Percentiles rank a stretch among this genome's conserved stretches.
phyloP scores from a whole-genome alignment of 768 basidiomycete genomes.

The Rhodotorula graminis region DNA sequence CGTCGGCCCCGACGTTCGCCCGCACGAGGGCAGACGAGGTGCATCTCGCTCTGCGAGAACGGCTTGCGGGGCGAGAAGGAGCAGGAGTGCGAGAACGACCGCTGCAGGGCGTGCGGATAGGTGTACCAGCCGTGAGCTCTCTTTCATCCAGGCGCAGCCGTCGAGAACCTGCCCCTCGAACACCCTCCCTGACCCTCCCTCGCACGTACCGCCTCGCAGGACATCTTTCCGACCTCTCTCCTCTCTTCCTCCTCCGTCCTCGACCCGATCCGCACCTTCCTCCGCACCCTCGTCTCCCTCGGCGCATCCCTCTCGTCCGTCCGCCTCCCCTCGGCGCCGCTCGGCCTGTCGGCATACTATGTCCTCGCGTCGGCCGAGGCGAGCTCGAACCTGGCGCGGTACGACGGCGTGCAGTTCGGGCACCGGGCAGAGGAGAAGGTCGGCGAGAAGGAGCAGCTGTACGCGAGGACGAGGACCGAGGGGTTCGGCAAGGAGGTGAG shows the following conservation, averaged over 20 bases:
- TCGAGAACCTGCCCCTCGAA: too few relatives aligned
- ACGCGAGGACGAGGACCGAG: constrained; percentile 61
- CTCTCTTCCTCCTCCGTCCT: constrained; percentile 46
- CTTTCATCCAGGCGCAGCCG: too few relatives aligned
- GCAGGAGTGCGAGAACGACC: neutral
- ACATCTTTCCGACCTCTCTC: constrained; percentile 68
- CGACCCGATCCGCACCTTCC: constrained; percentile 51
- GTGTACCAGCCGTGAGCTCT: constrained; percentile 16
- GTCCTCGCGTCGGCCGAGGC: constrained; percentile 93
- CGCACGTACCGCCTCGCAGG: constrained; percentile 46
- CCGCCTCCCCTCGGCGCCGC: constrained; percentile 62
- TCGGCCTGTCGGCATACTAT: constrained; percentile 88
- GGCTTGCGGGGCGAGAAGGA: neutral
- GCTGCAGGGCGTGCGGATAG: constrained; percentile 21
- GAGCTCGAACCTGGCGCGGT: constrained; percentile 82
- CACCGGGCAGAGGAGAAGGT: neutral
- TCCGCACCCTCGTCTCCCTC: constrained; percentile 47
- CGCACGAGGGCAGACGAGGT: neutral
- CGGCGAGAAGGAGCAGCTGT: constrained; percentile 46
- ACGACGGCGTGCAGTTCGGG: constrained; percentile 84
- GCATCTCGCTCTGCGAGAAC: neutral
- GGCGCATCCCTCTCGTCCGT: constrained; percentile 71
- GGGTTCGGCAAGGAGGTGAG: constrained; percentile 81
- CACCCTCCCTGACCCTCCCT: constrained; percentile 49
- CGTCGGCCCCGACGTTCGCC: constrained; percentile 16